These are phyloP conservation scores for Yamadazyma diospyri DNA, from an alignment of 1,139 yeast genomes.

Conservation along the genomic window DNA sequence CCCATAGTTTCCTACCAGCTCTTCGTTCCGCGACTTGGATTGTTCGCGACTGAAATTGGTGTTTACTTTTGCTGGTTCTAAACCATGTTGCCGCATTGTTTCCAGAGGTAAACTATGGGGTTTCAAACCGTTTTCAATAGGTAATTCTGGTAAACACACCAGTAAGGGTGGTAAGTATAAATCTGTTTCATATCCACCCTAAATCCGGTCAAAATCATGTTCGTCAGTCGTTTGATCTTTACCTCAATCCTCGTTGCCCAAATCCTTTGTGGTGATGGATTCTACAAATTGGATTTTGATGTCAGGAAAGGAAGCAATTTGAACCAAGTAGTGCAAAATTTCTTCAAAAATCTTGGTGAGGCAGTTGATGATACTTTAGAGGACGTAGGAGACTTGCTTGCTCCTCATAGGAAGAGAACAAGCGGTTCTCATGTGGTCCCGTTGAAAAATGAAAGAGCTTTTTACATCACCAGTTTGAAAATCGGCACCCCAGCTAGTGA, in stretches of 20 bases:
- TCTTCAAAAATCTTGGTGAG: slow-evolving; percentile 11
- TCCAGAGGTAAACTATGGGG: too few species aligned
- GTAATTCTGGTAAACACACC: too few species aligned
- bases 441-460: slow-evolving; percentile 17
- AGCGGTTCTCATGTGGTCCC: slow-evolving; percentile 10
- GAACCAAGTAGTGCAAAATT: slow-evolving; percentile 17
- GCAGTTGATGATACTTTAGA: slow-evolving; percentile 4
- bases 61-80: slow-evolving; percentile 3
- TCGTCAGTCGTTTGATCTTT: slow-evolving; percentile 16
- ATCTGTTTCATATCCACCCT: too few species aligned
- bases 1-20: too few species aligned
- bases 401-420: slow-evolving; percentile 7
- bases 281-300: slow-evolving; percentile 24
- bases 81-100: too few species aligned
- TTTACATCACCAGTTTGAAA: slow-evolving; percentile 36
- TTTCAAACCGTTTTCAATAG: too few species aligned
- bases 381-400: slow-evolving; percentile 1
- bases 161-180: too few species aligned
- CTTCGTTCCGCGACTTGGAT: neutral
- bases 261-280: slow-evolving; percentile 20
- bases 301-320: slow-evolving; percentile 24
- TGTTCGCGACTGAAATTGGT: slow-evolving; percentile 4
- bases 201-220: slow-evolving; percentile 9
- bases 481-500: slow-evolving; percentile 56
- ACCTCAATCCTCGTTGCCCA: slow-evolving; percentile 13